These are phyloP conservation scores for Hypsizygus ulmarius DNA, from an alignment of 1,284 basidiomycete species.

Conservation along the genomic window DNA sequence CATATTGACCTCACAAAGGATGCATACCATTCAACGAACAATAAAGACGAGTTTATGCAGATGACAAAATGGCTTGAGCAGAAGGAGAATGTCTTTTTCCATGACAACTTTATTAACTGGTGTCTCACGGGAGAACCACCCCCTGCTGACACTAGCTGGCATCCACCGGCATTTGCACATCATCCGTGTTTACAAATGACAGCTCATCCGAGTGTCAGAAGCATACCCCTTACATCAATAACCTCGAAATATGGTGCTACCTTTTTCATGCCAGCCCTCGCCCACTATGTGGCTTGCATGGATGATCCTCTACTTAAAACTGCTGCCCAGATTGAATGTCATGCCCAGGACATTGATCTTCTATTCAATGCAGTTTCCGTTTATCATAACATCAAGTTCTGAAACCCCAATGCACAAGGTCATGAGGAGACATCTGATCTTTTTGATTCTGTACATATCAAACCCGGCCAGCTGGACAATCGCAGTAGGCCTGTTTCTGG, in stretches of 20 bases:
- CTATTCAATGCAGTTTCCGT: slow-evolving; percentile 8
- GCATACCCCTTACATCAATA: not conserved
- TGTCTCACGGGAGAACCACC: not conserved
- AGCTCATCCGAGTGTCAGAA: not conserved
- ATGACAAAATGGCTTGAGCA: slow-evolving; percentile 9
- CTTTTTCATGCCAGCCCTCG: slow-evolving; percentile 6
- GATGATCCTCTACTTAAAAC: not conserved
- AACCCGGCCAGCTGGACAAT: slow-evolving; percentile 7
- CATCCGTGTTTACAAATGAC: slow-evolving; percentile 5
- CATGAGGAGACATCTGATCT: slow-evolving; percentile 7
- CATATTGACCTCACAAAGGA: not conserved
- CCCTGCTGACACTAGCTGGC: slow-evolving; percentile 5
- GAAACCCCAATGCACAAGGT: slow-evolving; percentile 4
- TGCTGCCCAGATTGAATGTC: slow-evolving; percentile 1
- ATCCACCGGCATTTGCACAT: slow-evolving; percentile 1
- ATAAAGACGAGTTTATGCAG: slow-evolving; percentile 7
- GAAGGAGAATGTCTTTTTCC: not conserved
- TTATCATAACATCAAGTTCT: slow-evolving; percentile 10
- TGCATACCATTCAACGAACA: slow-evolving; percentile 1
- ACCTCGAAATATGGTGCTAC: slow-evolving; percentile 4
- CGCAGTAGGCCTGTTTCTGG: slow-evolving; percentile 10
- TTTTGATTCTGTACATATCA: slow-evolving; percentile 15
- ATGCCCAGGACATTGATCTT: slow-evolving; percentile 3
- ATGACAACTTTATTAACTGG: slow-evolving; percentile 5
- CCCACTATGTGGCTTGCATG: slow-evolving; percentile 4